Evolutionary conservation across 2,329 filamentous ascomycete genomes (phyloP).

Genomic region (Fusarium sp.): DNA sequence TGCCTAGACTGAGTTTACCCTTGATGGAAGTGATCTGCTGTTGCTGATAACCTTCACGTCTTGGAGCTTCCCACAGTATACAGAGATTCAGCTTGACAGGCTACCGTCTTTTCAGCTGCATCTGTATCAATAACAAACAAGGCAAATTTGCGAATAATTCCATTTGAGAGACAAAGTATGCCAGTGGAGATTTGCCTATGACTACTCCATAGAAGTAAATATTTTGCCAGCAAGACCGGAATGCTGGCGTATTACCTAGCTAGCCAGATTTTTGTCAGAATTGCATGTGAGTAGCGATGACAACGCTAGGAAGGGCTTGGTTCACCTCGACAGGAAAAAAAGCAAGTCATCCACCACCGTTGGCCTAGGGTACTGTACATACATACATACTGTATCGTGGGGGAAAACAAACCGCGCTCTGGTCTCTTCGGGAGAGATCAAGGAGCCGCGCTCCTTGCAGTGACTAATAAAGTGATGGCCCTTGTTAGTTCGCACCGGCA

Average conservation of each 20-base stretch:
- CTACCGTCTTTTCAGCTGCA: background rate
- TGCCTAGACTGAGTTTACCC: background rate
- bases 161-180: background rate
- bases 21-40: background rate
- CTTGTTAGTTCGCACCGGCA: background rate
- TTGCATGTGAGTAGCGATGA: background rate
- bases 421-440: conserved; percentile 13
- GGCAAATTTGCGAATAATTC: background rate
- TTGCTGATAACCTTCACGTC: background rate
- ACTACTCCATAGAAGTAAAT: background rate
- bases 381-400: conserved; percentile 37
- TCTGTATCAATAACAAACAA: background rate
- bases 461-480: conserved; percentile 4
- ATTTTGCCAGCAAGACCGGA: conserved; percentile 10
- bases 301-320: conserved; percentile 5
- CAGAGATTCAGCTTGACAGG: background rate
- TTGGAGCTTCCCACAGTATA: background rate
- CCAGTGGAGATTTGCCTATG: background rate
- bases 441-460: conserved; percentile 30
- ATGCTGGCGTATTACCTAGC: conserved; percentile 21
- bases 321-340: conserved; percentile 17
- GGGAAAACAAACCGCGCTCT: conserved; percentile 35
- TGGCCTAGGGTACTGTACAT: conserved; percentile 2
- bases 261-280: background rate
- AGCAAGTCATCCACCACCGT: conserved; percentile 26